Evolutionary conservation across 352 stramenopile species (phyloP).

Genomic region (Bremia lactucae): DNA sequence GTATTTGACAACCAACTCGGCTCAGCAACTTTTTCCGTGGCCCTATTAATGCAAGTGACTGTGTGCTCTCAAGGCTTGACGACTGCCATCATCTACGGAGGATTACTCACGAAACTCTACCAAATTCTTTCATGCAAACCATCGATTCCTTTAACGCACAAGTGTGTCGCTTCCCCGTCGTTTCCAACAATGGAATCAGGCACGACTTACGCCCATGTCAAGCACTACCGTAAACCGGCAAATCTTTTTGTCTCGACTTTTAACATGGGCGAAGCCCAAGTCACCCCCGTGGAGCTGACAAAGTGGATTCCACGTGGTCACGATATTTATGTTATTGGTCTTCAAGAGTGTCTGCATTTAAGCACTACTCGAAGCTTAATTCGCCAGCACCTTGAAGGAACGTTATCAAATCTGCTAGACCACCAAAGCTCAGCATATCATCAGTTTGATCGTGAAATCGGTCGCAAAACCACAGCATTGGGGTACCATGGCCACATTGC

Average conservation of each 20-base stretch:
- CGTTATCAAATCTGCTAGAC: slow-evolving; percentile 11
- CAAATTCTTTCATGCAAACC: slow-evolving; percentile 15
- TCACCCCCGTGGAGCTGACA: slow-evolving; percentile 36
- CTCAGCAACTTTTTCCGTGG: slow-evolving; percentile 33
- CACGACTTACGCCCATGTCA: slow-evolving; percentile 14
- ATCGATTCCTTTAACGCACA: slow-evolving; percentile 16
- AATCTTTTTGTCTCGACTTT: slow-evolving; percentile 77
- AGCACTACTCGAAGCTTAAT: slow-evolving; percentile 49
- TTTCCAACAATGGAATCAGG: slow-evolving; percentile 19
- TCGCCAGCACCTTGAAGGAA: slow-evolving; percentile 49
- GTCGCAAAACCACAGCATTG: slow-evolving; percentile 65
- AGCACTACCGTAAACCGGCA: slow-evolving; percentile 35
- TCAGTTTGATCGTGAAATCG: slow-evolving; percentile 72
- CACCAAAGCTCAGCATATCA: slow-evolving; percentile 23
- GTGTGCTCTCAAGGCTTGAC: slow-evolving; percentile 51
- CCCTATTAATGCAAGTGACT: slow-evolving; percentile 54
- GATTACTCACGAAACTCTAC: slow-evolving; percentile 31
- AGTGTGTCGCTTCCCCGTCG: slow-evolving; percentile 24
- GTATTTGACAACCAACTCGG: slow-evolving; percentile 38
- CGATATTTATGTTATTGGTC: slow-evolving; percentile 81
- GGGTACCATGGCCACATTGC: slow-evolving; percentile 84
- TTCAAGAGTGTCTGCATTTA: slow-evolving; percentile 84
- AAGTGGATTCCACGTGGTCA: slow-evolving; percentile 77
- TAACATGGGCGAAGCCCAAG: slow-evolving; percentile 69
- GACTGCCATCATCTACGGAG: slow-evolving; percentile 56